Evolutionary conservation across 441 rosid genomes (phyloP), one percentile per base, ranked within the genome.

Genomic region (Macaranga tanarius): DNA sequence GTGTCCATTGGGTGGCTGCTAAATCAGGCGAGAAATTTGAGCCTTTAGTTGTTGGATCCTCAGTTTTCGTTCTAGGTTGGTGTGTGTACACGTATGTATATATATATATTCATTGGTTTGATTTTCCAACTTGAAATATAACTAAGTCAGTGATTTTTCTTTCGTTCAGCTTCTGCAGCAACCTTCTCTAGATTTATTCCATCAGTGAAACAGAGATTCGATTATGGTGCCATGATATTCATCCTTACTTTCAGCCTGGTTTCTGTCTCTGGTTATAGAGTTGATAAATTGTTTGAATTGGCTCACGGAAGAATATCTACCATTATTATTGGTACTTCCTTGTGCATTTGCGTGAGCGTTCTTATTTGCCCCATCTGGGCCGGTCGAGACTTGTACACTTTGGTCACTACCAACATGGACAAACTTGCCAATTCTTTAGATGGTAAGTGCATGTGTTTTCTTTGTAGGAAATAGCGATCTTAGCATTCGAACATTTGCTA

Each of bases 311-410:
- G 99, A 74, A n/a, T 86, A 16, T 86, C 88, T 0, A 92, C 97
- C 42, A 78, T 92, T 54, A 62, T 89, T 62, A 81, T 91, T 25
- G 99, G 97, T 20, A 86, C 88, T 8, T 81, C 86, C 13, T 67
- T 85, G 38, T 88, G 95, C 67, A 66, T 89, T 17, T 59, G 88
- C 12, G 62, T 89, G 28, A 86, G 88, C 60, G 73, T 92, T 81
- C 65, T 86, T 12, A 67, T 92, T 34, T 92, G 81, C 40, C 99
- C 99, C n/a, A 93, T 91, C 11, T 95, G 99, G 98, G 92, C 99
- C 44, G 99, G 99, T 22, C 69, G 83, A 75, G 96, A 92, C 64
- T 91, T 95, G 44, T 89, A 90, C 42, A 73, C 64, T 69, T 85
- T 84, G 8, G 74, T 85, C 40, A 80, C 80, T 58, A 75, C 70